Base-by-base conservation (phyloP, 2,329 filamentous ascomycete genomes). In the Claviceps monticola region DNA sequence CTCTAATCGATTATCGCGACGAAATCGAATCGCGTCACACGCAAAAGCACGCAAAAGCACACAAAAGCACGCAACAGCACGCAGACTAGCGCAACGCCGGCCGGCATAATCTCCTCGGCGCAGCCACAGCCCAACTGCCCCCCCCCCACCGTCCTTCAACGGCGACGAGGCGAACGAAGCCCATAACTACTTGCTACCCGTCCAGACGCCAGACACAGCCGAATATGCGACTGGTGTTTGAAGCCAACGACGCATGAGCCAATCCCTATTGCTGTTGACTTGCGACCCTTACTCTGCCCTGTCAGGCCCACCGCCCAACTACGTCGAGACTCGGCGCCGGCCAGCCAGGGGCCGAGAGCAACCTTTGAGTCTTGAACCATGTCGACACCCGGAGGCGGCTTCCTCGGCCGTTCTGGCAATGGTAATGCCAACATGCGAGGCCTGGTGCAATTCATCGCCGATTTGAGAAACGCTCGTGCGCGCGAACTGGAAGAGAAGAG, bases 401-500 rank as follows among this genome's bases (percentile, higher is more conserved):
- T 84, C 57, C 74, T 84, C 55, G 78, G 80, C 73, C 79, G 81
- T 58, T 83, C 80, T 59, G 80, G 72, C 62, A 80, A 72, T 60
- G 80, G 73, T 65, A 83, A 79, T 66, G 74, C 80, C 42, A 83
- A 83, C 63, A 84, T 84, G 81, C 79, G 81, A 59, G 91, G 93
- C 29, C 75, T 98, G 60, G 93, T 98, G 47, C 94, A 96, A 67
- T 98, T 98, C 73, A 98, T 98, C 67, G 93, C 93, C 56, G 93
- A 98, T 68, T 69, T 98, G 62, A 78, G 93, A 66, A 98, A 98
- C 68, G 93, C 93, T 51, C 80, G 93, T 68, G 93, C 94, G 46
- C 81, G 94, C 56, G 93, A 98, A 68, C 73, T 98, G 56, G 93
- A 98, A 68, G 93, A 98, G 75, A 98, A 98, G 78, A 81, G 93